Evolutionary conservation across 192 early-diverging fungal species (phyloP).

Genomic region (Coemansia javaensis): DNA sequence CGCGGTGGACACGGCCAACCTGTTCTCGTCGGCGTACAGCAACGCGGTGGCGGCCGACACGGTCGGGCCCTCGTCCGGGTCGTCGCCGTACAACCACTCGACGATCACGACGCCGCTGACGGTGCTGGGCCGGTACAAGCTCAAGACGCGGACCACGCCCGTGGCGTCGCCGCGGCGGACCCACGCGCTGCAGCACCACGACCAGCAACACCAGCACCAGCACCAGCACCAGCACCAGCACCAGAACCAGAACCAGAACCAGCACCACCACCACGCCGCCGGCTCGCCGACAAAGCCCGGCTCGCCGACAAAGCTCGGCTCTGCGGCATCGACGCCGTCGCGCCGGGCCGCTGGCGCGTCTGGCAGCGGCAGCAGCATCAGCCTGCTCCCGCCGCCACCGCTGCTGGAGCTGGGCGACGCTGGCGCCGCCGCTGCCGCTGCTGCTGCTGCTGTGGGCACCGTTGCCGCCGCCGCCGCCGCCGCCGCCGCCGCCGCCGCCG

Average conservation of each 20-base stretch:
- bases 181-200: conserved; percentile 12
- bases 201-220: background rate
- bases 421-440: background rate
- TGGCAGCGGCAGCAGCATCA: background rate
- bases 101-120: conserved; percentile 42
- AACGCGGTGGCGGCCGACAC: conserved; percentile 31
- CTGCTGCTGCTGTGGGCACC: conserved; percentile 1
- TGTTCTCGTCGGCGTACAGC: conserved; percentile 41
- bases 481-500: too few species aligned
- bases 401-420: conserved; percentile 2
- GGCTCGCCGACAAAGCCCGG: conserved; percentile 11
- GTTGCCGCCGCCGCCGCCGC: too few species aligned
- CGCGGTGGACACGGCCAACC: conserved; percentile 7
- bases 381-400: background rate
- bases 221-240: conserved; percentile 16
- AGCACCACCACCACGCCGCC: background rate
- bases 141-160: conserved; percentile 39
- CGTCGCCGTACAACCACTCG: conserved; percentile 33
- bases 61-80: conserved; percentile 25
- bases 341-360: conserved; percentile 5
- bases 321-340: conserved; percentile 19
- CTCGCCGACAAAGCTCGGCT: conserved; percentile 19
- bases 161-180: conserved; percentile 32
- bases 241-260: conserved; percentile 16
- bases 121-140: conserved; percentile 47